A percentile compares a stretch with the other conserved stretches of the same genome.
Conservation (phyloP, 805 yeast genomes). For the Jamesozyma rosinii region DNA sequence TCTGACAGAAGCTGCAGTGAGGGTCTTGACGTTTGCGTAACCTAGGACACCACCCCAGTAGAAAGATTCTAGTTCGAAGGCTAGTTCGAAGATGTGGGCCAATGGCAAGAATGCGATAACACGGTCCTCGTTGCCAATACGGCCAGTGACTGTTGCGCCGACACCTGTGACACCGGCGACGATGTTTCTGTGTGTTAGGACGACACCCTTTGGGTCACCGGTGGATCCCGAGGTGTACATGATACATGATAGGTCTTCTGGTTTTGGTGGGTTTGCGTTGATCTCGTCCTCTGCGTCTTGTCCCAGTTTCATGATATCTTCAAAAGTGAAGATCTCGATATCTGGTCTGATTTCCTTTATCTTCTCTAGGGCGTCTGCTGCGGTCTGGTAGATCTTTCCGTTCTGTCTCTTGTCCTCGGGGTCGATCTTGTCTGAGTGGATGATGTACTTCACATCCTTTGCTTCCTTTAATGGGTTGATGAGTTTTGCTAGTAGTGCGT, state of each 20-base stretch:
- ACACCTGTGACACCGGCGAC: slow-evolving; percentile 84
- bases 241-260: slow-evolving; percentile 49
- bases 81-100: slow-evolving; percentile 92
- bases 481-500: slow-evolving; percentile 55
- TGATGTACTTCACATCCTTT: slow-evolving; percentile 50
- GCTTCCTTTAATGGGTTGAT: slow-evolving; percentile 65
- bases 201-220: slow-evolving; percentile 75
- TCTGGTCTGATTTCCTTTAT: slow-evolving; percentile 65
- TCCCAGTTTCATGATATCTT: slow-evolving; percentile 63
- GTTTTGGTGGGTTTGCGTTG: slow-evolving; percentile 35
- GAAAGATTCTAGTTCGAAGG: slow-evolving; percentile 67
- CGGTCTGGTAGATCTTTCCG: slow-evolving; percentile 53
- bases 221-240: slow-evolving; percentile 70
- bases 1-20: slow-evolving; percentile 69
- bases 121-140: slow-evolving; percentile 52
- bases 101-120: slow-evolving; percentile 85
- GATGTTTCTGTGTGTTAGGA: slow-evolving; percentile 53
- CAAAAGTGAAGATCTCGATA: slow-evolving; percentile 52
- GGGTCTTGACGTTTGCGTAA: slow-evolving; percentile 86
- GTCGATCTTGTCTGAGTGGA: slow-evolving; percentile 57
- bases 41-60: slow-evolving; percentile 88
- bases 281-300: slow-evolving; percentile 36
- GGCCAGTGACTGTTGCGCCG: slow-evolving; percentile 47
- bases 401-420: slow-evolving; percentile 49
- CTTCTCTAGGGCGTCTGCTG: slow-evolving; percentile 47